Evolutionary conservation across 345 rosid genomes (phyloP).

Genomic region (Citrus inodora): DNA sequence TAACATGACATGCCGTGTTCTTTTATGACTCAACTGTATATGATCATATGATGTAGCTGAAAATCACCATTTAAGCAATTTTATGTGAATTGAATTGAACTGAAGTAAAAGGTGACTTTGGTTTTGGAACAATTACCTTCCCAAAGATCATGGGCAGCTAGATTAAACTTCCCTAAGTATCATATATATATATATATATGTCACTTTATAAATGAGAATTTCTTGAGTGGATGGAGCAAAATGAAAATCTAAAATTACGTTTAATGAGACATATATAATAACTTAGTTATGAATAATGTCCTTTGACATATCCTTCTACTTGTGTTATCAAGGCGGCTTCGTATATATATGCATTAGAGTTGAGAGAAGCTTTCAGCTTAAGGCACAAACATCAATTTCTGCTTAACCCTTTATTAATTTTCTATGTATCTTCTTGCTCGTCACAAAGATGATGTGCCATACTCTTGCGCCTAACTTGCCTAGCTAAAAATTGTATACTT

Average conservation of each 20-base stretch:
- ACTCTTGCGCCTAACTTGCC: conserved; percentile 24
- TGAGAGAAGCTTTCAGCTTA: neutral
- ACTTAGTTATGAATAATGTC: too few species aligned
- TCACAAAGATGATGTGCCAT: neutral
- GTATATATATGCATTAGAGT: neutral
- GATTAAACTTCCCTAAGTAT: neutral
- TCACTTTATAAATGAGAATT: neutral
- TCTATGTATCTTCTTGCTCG: neutral
- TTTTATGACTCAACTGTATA: too few species aligned
- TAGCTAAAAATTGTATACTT: neutral
- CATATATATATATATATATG: too few species aligned
- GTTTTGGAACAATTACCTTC: neutral
- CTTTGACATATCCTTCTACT: too few species aligned
- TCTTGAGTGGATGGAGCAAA: neutral
- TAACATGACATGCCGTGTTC: too few species aligned
- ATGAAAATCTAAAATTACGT: neutral
- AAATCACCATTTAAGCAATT: neutral
- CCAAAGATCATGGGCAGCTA: neutral
- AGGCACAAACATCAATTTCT: neutral
- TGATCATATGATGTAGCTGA: too few species aligned
- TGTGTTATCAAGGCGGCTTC: neutral
- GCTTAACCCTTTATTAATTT: neutral
- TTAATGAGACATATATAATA: too few species aligned
- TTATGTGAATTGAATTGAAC: neutral
- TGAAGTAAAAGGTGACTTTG: neutral